Evolutionary conservation across 2,329 filamentous ascomycete genomes (phyloP), one percentile per base, ranked within the genome.

Genomic region (Pseudogymnoascus sp.): DNA sequence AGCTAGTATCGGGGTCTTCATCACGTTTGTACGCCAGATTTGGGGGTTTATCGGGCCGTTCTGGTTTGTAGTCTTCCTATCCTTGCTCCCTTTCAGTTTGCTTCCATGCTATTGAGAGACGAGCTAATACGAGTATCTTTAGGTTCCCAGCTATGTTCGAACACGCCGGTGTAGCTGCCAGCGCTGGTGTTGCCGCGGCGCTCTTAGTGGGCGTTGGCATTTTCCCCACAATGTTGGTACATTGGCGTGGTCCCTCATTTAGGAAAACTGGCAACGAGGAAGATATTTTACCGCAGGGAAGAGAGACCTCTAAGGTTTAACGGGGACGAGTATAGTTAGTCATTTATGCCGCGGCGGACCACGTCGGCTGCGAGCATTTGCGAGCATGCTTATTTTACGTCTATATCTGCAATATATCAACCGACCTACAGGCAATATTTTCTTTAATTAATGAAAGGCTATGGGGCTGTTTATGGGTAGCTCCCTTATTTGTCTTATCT

Each of bases 1-100:
- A 0, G 78, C 78, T 0, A 78, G 78, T 60, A 76, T 85, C 15
- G 83, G 82, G 2, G 81, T 84, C 0, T 85, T 84, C 64, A 77
- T 85, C 64, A 84, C 78, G 3, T 75, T 85, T 60, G 76, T 84
- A 1, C 74, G 83, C 6, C 79, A 81, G 62, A 78, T 77, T 0
- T 82, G 77, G 77, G 79, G 79, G 0, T 82, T 82, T 66, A 63
- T 64, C 58, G 60, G 64, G 4, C 59, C 58, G 0, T 66, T 66
- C 54, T 70, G 69, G 70, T 69, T 64, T 54, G 37, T 24, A 21
- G 7, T 15, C 15, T 39, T 7, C 15, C 15, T 58, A 36, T 58
- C 17, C 6, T 21, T 21, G 21, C 4, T 21, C 21, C 21, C 21
- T 21, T 21, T 21, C 2, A 21, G 47, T 29, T 26, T 58, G 4